These are phyloP conservation scores for Kewa caespitosa DNA, from an alignment of 179 eudicot species.

Conservation along the genomic window DNA sequence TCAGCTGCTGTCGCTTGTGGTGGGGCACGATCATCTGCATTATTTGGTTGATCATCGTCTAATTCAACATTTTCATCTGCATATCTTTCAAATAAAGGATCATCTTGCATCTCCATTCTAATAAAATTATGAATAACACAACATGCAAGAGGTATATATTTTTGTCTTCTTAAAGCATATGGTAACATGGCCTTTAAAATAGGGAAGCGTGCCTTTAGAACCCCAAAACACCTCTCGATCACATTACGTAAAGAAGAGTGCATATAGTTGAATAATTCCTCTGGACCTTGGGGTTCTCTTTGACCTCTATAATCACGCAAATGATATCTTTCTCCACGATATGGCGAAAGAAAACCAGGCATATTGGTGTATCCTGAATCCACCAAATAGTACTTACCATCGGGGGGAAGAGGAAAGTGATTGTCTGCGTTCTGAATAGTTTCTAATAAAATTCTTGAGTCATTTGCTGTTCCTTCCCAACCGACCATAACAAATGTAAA, in stretches of 20 bases:
- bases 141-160: not conserved
- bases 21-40: too few species aligned
- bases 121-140: not conserved
- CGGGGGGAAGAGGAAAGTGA: not conserved
- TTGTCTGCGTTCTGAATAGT: too few species aligned
- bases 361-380: not conserved
- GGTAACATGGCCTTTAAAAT: not conserved
- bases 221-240: not conserved
- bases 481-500: not conserved
- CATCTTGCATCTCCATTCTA: not conserved
- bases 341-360: too few species aligned
- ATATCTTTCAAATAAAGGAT: not conserved
- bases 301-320: not conserved
- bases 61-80: not conserved
- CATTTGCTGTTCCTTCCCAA: not conserved
- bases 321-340: not conserved
- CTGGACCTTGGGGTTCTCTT: not conserved
- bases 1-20: too few species aligned
- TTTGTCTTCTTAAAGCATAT: not conserved
- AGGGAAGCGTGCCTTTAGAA: not conserved
- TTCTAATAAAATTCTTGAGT: not conserved
- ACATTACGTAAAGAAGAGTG: not conserved
- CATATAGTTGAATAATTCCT: not conserved
- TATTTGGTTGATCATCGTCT: not conserved
- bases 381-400: not conserved